A percentile compares a stretch with the other conserved stretches of the same genome.
Evolutionary conservation across 2,329 filamentous ascomycete species (phyloP).

Genomic region (Ascochyta koolunga): DNA sequence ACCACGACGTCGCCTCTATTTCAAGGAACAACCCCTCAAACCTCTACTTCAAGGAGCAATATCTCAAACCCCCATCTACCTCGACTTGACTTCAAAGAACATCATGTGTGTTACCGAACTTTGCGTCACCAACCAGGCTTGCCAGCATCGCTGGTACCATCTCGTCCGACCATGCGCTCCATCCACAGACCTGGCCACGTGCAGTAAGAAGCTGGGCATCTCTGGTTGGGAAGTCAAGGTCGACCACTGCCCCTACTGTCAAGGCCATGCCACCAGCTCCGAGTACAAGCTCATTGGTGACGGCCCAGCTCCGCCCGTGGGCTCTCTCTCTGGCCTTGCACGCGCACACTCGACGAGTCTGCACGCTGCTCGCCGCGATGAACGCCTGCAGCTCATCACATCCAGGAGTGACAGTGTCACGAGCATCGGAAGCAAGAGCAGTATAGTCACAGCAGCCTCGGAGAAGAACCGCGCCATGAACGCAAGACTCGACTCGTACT

Average conservation of each 20-base stretch:
- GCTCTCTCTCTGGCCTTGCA: constrained; percentile 47
- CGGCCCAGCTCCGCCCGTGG: constrained; percentile 47
- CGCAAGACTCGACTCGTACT: constrained; percentile 48
- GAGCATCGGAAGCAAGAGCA: constrained; percentile 43
- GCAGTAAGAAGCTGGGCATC: constrained; percentile 52
- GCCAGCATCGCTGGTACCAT: constrained; percentile 58
- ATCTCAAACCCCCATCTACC: constrained; percentile 26
- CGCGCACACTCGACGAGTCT: constrained; percentile 49
- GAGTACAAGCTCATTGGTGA: constrained; percentile 55
- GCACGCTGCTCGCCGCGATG: constrained; percentile 45
- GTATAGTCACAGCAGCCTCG: constrained; percentile 42
- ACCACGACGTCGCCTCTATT: constrained; percentile 31
- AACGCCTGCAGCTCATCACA: constrained; percentile 45
- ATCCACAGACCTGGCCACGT: constrained; percentile 55
- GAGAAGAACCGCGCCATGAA: constrained; percentile 51
- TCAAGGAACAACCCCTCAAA: constrained; percentile 28
- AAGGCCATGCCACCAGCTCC: constrained; percentile 47
- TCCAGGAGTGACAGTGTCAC: constrained; percentile 45
- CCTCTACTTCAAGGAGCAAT: constrained; percentile 31
- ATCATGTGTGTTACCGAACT: constrained; percentile 59
- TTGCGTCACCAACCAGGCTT: constrained; percentile 55
- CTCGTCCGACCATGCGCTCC: constrained; percentile 53
- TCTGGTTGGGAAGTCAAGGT: constrained; percentile 58
- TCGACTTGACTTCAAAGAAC: constrained; percentile 32
- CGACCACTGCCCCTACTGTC: constrained; percentile 56